Base-by-base conservation (phyloP, 2,329 filamentous ascomycete genomes). In the Myriangium duriaei region DNA sequence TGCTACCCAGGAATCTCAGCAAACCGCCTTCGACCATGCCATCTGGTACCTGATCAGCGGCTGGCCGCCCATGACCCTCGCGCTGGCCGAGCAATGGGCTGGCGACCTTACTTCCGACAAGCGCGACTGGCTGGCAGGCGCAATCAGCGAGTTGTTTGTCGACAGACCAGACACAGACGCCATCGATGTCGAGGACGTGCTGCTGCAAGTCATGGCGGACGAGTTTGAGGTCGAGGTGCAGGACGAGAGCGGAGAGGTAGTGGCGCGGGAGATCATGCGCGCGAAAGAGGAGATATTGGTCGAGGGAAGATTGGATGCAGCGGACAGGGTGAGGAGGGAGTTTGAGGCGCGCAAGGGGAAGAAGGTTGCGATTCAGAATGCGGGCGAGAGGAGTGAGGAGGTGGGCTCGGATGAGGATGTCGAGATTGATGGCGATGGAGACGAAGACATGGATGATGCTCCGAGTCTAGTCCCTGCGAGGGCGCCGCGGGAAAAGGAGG, bases 221-320 rank as follows among this genome's bases (percentile, higher is more conserved):
- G 91, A 98, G 61, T 98, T 96, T 53, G 86, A 94, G 52, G 81
- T 91, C 39, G 79, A 83, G 40, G 74, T 95, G 17, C 91, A 96
- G 52, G 91, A 98, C 58, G 87, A 86, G 50, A 88, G 79, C 33
- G 81, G 78, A 21, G 76, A 72, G 37, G 72, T 79, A 40, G 74
- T 93, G 5, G 86, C 86, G 7, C 65, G 68, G 42, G 69, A 77
- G 49, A 82, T 96, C 42, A 62, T 92, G 57, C 67, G 69, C 37
- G 62, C 88, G 45, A 69, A 76, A 50, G 65, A 67, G 42, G 71
- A 81, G 53, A 76, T 77, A 50, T 38, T 51, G 37, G 65, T 68
- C 41, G 69, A 72, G 44, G 81, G 81, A 11, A 68, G 77, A 40
- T 79, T 81, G 45, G 37, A 73, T 66, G 52, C 72, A 51, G 49